Percentiles rank a stretch among this genome's conserved stretches.
phyloP scores from a whole-genome alignment of 176 grass and related monocot genomes.

The Carex littledalei region DNA sequence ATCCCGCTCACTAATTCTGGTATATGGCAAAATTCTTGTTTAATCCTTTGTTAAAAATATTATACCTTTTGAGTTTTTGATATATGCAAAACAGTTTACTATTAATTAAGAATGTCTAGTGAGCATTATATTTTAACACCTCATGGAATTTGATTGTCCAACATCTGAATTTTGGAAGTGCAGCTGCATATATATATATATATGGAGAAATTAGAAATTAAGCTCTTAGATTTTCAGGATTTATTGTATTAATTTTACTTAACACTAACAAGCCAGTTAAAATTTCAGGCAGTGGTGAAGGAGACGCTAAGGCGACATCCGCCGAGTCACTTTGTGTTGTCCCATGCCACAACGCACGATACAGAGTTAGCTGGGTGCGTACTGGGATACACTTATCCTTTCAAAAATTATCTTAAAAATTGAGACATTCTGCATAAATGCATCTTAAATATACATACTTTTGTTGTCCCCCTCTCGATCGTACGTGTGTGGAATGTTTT shows the following conservation, averaged over 20 bases:
- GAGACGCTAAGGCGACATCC: conserved; percentile 97
- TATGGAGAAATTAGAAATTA: background rate
- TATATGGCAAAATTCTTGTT: background rate
- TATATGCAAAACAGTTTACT: background rate
- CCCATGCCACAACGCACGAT: conserved; percentile 71
- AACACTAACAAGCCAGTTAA: background rate
- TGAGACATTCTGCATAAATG: background rate
- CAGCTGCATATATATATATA: background rate
- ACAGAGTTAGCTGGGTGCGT: conserved; percentile 66
- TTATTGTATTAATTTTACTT: background rate
- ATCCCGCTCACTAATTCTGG: background rate
- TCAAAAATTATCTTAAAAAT: background rate
- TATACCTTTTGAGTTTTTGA: background rate
- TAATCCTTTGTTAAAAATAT: background rate
- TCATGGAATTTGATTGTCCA: background rate
- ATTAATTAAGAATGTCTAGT: background rate
- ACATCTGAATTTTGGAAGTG: background rate
- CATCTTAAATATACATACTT: background rate
- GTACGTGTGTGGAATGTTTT: background rate
- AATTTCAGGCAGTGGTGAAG: conserved; percentile 73
- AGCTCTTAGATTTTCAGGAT: background rate
- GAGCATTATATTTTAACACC: background rate
- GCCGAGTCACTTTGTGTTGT: conserved; percentile 93
- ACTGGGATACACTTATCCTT: background rate
- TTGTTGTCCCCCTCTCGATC: background rate